Percentiles rank a stretch among this genome's conserved stretches.
Conservation (phyloP, 495 filamentous ascomycete species). For the Trichocladium uniseriatum region DNA sequence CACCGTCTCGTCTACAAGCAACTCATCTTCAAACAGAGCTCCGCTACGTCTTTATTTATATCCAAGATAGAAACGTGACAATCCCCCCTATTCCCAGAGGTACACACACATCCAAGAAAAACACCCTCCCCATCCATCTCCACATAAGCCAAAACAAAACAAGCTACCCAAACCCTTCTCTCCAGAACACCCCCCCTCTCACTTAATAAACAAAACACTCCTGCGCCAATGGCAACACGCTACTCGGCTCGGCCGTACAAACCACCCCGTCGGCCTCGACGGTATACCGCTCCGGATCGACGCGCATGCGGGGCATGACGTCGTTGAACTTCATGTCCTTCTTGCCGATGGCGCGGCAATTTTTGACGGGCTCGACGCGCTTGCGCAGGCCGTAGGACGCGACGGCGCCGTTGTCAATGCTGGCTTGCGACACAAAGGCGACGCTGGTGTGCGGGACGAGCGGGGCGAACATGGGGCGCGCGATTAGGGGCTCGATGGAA, state of each 20-base stretch:
- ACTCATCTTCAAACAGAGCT: no score
- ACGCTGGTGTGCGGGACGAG: slow-evolving; percentile 64
- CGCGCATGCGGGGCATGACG: slow-evolving; percentile 78
- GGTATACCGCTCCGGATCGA: slow-evolving; percentile 84
- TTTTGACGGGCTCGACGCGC: slow-evolving; percentile 69
- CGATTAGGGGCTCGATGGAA: slow-evolving; percentile 77
- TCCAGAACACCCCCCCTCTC: neutral
- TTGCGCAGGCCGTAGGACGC: slow-evolving; percentile 66
- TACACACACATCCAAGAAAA: no score
- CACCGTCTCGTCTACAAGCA: no score
- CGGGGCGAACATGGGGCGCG: slow-evolving; percentile 79
- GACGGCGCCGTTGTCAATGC: slow-evolving; percentile 55
- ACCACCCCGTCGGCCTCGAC: slow-evolving; percentile 80
- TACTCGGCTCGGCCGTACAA: slow-evolving; percentile 67
- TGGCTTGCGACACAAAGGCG: slow-evolving; percentile 73
- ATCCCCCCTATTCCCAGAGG: no score
- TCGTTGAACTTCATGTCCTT: slow-evolving; percentile 93
- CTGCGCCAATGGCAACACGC: slow-evolving; percentile 70
- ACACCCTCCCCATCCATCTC: no score
- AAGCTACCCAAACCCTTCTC: neutral
- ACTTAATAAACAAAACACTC: slow-evolving; percentile 64
- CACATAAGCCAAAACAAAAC: neutral
- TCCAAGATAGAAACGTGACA: no score
- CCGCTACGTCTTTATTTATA: no score
- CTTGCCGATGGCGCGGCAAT: slow-evolving; percentile 75